A percentile compares a stretch with the other conserved stretches of the same genome.
phyloP scores from a whole-genome alignment of 345 rosid species.

The Psidium friedrichsthalianum region DNA sequence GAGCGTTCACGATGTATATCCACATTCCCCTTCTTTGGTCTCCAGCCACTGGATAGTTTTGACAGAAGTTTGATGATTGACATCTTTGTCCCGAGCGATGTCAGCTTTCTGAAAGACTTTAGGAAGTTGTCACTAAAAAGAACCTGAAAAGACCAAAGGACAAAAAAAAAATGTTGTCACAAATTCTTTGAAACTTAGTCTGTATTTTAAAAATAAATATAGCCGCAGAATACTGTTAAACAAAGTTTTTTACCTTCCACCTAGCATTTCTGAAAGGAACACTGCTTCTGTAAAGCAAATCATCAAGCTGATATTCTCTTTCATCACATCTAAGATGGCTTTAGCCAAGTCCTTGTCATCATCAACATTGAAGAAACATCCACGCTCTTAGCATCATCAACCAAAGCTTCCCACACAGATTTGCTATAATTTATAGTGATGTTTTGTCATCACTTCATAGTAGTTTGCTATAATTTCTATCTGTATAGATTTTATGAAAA shows the following conservation, averaged over 20 bases:
- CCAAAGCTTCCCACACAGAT: conserved; percentile 32
- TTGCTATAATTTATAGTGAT: not conserved
- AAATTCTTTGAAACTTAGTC: too few relatives aligned
- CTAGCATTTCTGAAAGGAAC: conserved; percentile 18
- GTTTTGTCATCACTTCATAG: too few relatives aligned
- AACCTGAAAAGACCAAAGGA: conserved; percentile 17
- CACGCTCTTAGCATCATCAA: conserved; percentile 29
- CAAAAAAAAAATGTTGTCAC: not conserved
- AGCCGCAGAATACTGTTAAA: not conserved
- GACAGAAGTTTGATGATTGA: conserved; percentile 15
- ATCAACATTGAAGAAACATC: conserved; percentile 31
- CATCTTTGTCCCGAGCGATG: conserved; percentile 8
- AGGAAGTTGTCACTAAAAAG: conserved; percentile 33
- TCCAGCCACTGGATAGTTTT: conserved; percentile 40
- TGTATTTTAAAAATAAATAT: not conserved
- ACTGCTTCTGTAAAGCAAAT: conserved; percentile 18
- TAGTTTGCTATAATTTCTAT: not conserved
- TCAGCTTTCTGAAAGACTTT: conserved; percentile 34
- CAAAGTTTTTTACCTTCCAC: conserved; percentile 34
- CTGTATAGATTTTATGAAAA: not conserved
- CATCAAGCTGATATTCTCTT: conserved; percentile 27
- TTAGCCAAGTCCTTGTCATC: conserved; percentile 25
- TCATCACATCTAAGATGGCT: conserved; percentile 19
- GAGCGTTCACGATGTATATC: conserved; percentile 19
- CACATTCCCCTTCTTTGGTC: conserved; percentile 26